Evolutionary conservation across 805 yeast species (phyloP).

Genomic region (Cyberlindnera xylosilytica): DNA sequence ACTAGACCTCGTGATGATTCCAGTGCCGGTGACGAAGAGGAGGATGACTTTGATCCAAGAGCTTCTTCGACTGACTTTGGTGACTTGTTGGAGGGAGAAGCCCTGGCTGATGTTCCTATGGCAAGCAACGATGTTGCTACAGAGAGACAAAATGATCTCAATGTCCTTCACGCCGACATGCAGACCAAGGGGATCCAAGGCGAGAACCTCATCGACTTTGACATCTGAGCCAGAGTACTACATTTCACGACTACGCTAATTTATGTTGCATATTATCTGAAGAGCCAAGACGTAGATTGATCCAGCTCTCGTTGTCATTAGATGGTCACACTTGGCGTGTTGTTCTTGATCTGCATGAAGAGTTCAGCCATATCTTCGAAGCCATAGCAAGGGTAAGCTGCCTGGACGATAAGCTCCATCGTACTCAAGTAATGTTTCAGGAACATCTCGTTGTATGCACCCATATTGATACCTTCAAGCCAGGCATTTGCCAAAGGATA

Average conservation of each 20-base stretch:
- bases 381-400: conserved; percentile 45
- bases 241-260: no score
- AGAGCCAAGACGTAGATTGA: no score
- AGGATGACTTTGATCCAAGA: conserved; percentile 44
- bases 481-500: conserved; percentile 53
- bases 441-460: conserved; percentile 49
- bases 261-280: no score
- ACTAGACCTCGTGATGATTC: conserved; percentile 10
- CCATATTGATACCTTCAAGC: conserved; percentile 53
- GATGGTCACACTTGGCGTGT: conserved; percentile 10
- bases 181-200: conserved; percentile 7
- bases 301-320: no score
- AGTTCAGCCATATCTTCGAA: conserved; percentile 33
- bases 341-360: conserved; percentile 27
- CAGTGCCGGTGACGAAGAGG: conserved; percentile 35
- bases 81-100: conserved; percentile 47
- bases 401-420: conserved; percentile 41
- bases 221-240: conserved; percentile 5
- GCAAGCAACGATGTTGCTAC: conserved; percentile 8
- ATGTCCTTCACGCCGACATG: conserved; percentile 29
- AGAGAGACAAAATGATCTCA: conserved; percentile 25
- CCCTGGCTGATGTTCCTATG: conserved; percentile 32
- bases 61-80: conserved; percentile 40
- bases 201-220: conserved; percentile 41
- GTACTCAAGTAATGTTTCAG: conserved; percentile 50